phyloP scores from a whole-genome alignment of 345 rosid genomes.

The Litchi chinensis region DNA sequence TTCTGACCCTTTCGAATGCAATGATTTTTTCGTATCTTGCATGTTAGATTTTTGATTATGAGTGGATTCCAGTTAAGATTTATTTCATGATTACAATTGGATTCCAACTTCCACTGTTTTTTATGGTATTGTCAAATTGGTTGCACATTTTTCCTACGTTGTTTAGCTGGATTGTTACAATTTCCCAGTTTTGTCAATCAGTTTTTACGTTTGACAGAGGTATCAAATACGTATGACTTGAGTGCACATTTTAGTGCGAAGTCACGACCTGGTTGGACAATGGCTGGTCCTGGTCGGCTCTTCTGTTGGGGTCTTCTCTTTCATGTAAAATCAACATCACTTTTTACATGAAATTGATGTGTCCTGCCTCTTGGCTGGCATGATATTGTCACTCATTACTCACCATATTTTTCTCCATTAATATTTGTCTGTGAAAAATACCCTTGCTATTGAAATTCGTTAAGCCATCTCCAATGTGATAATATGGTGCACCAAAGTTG shows the following conservation, averaged over 20 bases:
- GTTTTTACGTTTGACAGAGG: neutral
- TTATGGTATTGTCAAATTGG: neutral
- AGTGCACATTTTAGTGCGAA: neutral
- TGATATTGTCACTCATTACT: neutral
- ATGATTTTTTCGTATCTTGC: neutral
- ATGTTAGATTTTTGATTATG: neutral
- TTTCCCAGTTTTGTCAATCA: neutral
- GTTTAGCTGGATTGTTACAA: neutral
- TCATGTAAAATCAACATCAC: slow-evolving; percentile 13
- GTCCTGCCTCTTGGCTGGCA: neutral
- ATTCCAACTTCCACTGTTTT: neutral
- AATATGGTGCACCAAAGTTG: no score
- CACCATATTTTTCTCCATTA: neutral
- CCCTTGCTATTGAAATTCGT: neutral
- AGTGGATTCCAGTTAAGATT: slow-evolving; percentile 1
- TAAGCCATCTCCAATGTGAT: no score
- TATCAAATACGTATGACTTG: neutral
- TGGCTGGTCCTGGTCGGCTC: neutral
- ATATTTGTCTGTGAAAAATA: neutral
- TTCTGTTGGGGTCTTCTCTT: neutral
- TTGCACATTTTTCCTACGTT: neutral
- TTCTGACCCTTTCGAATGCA: neutral
- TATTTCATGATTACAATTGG: neutral
- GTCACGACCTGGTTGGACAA: neutral
- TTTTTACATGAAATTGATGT: slow-evolving; percentile 7